These are phyloP conservation scores for Trichosporon sp. DNA, from an alignment of 1,284 basidiomycete species.

Conservation along the genomic window DNA sequence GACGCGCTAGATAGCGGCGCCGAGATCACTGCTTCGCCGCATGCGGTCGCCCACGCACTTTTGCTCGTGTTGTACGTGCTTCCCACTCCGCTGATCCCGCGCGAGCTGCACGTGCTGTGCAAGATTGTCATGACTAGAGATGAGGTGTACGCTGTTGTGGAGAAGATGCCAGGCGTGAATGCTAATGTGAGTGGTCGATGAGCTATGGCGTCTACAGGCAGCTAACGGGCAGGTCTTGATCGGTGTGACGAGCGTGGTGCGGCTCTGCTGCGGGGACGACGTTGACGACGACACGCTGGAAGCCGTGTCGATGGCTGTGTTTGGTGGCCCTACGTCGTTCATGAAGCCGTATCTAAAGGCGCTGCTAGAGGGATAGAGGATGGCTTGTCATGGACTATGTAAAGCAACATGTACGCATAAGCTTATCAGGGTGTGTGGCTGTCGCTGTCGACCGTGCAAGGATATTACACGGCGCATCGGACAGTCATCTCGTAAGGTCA, in stretches of 20 bases:
- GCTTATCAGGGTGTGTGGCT: no score
- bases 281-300: background rate
- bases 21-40: background rate
- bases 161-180: conserved; percentile 29
- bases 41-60: conserved; percentile 19
- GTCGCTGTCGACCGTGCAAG: no score
- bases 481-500: no score
- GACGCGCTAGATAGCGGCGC: conserved; percentile 22
- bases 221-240: conserved; percentile 22
- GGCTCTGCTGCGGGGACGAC: conserved; percentile 16
- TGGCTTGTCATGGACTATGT: background rate
- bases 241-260: conserved; percentile 29
- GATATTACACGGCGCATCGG: no score
- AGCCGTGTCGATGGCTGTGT: conserved; percentile 12
- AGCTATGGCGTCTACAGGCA: no score
- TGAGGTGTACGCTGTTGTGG: conserved; percentile 38
- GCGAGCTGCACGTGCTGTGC: conserved; percentile 15
- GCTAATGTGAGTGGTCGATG: conserved; percentile 39
- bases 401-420: background rate
- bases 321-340: conserved; percentile 6
- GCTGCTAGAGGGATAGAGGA: conserved; percentile 3
- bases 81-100: conserved; percentile 28
- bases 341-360: conserved; percentile 9
- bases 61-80: conserved; percentile 29
- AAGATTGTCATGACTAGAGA: conserved; percentile 24